Conservation (phyloP, 805 yeast species). For the Kodamaea sagamina region DNA sequence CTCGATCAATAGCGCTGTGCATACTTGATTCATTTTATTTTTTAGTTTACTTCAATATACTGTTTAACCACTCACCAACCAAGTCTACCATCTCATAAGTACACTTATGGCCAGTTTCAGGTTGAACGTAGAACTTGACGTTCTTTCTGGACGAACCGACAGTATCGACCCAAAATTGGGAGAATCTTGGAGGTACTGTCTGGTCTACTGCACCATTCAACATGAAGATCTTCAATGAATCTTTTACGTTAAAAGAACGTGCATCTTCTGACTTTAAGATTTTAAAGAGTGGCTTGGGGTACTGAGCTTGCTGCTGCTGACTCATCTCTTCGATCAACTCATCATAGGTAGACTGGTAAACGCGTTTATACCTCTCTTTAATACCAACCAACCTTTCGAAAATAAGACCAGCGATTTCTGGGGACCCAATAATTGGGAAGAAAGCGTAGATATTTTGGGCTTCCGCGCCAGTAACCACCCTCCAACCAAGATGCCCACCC, state of each 20-base stretch:
- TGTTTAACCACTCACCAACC: slow-evolving; percentile 5
- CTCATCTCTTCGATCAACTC: background rate
- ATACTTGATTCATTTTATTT: too few relatives aligned
- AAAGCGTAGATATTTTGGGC: background rate
- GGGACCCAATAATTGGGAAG: slow-evolving; percentile 5
- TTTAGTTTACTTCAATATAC: background rate
- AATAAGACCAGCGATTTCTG: slow-evolving; percentile 5
- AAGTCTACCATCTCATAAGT: slow-evolving; percentile 7
- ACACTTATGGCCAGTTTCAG: slow-evolving; percentile 3
- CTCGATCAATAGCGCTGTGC: too few relatives aligned
- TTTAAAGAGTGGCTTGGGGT: background rate
- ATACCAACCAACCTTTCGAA: background rate
- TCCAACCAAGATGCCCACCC: slow-evolving; percentile 53
- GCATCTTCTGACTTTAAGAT: background rate
- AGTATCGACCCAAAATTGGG: background rate
- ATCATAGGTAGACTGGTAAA: background rate
- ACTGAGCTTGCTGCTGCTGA: background rate
- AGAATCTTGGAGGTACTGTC: slow-evolving; percentile 6
- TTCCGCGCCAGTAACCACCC: background rate
- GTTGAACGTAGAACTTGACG: slow-evolving; percentile 2
- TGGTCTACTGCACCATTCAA: slow-evolving; percentile 4
- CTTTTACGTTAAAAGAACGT: background rate
- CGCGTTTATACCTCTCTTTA: background rate
- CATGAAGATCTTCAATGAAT: slow-evolving; percentile 1
- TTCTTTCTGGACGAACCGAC: background rate